Evolutionary conservation across 306 rosid genomes (phyloP).

Genomic region (Rosa lucieae): DNA sequence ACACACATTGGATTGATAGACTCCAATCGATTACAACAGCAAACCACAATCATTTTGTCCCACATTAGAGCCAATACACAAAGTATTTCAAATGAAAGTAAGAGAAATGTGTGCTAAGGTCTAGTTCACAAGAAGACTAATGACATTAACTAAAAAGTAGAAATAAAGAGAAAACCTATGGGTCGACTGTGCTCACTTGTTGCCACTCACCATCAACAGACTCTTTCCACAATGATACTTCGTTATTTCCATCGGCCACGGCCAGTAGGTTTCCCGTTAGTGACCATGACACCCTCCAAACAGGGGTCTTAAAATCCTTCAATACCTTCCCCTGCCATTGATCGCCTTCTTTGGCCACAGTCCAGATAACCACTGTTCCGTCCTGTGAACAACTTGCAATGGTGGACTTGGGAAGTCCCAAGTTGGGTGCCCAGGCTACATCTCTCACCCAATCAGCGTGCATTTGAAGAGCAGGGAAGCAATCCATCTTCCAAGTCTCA

Average conservation of each 20-base stretch:
- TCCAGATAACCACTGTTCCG: constrained; percentile 82
- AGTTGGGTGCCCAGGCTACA: constrained; percentile 96
- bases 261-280: constrained; percentile 89
- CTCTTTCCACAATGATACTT: constrained; percentile 88
- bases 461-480: constrained; percentile 83
- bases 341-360: constrained; percentile 77
- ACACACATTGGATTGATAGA: background rate
- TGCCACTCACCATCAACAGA: constrained; percentile 96
- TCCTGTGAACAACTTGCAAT: constrained; percentile 91
- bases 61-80: background rate
- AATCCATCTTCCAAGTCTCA: constrained; percentile 87
- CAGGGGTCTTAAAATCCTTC: constrained; percentile 78
- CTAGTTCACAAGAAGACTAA: constrained; percentile 21
- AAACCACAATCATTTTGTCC: constrained; percentile 2
- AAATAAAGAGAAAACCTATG: constrained; percentile 38
- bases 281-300: constrained; percentile 97
- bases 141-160: background rate
- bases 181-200: constrained; percentile 76
- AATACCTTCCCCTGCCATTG: constrained; percentile 84
- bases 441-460: constrained; percentile 87
- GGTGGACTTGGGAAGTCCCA: constrained; percentile 89
- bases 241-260: constrained; percentile 80
- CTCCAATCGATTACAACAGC: constrained; percentile 1
- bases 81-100: constrained; percentile 10
- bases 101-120: background rate